Evolutionary conservation across 306 rosid genomes (phyloP), one percentile per base, ranked within the genome.

Genomic region (Herpetospermum pedunculosum): DNA sequence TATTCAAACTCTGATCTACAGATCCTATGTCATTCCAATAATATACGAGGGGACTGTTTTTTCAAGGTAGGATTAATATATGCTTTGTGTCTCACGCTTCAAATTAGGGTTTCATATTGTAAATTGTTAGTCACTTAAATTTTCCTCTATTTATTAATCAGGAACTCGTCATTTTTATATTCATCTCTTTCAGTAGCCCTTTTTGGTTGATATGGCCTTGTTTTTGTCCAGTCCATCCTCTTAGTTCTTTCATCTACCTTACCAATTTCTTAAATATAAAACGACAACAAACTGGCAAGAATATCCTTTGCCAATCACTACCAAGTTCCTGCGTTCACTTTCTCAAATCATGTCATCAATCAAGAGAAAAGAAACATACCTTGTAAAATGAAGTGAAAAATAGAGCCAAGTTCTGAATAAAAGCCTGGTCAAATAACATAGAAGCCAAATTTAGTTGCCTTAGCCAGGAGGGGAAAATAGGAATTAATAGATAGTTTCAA

Each of bases 361-460:
- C 72, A 60, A 48, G 40, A 23, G 15, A 76, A 52, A 69, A 47
- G 72, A 78, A 37, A 38, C 79, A 83, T 81, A 70, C 99, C 96
- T 91, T 91, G 85, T 29, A 87, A 78, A 91, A 91, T 23, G 99
- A 89, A 73, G 99, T 95, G 86, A 95, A 92, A 82, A 91, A 91
- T 72, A 95, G 82, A 16, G 96, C 99, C 83, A 95, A 80, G 70
- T 95, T 95, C 86, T 95, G 99, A 75, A 91, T 91, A 83, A 91
- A 95, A 58, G 88, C 96, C 99, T 95, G 81, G 50, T 65, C 47
- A 64, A 75, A 49, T 32, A 81, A 55, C 49, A 75, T 47, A 46
- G 35, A 18, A 41, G 25, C 69, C 40, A 26, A 47, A 40, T 77
- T 73, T 49, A 77, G 76, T 43, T 54, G 70, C n/a, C 72, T 52